Evolutionary conservation across 352 stramenopile genomes (phyloP).

Genomic region (Pythium apleroticum): DNA sequence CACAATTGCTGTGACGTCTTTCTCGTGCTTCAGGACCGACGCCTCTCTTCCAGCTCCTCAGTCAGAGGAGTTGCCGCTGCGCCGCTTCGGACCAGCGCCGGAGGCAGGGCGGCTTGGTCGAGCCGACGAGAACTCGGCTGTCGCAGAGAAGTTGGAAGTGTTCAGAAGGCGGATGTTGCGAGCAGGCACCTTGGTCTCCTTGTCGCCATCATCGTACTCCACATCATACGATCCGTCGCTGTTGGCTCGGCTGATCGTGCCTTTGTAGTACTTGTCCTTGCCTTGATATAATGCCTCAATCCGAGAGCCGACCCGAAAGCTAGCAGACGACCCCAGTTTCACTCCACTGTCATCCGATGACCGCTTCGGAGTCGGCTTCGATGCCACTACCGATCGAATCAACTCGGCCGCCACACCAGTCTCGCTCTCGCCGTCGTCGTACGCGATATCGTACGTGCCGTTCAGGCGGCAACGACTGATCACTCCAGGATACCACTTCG

Average conservation of each 20-base stretch:
- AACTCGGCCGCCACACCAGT: constrained; percentile 33
- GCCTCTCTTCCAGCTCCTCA: too few relatives aligned
- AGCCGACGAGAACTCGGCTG: constrained; percentile 34
- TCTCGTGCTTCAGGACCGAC: too few relatives aligned
- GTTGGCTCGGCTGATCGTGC: constrained; percentile 39
- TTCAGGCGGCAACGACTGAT: constrained; percentile 54
- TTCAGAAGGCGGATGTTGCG: constrained; percentile 27
- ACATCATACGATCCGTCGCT: constrained; percentile 65
- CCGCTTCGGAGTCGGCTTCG: constrained; percentile 5
- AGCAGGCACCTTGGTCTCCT: constrained; percentile 39
- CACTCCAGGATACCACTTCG: constrained; percentile 46
- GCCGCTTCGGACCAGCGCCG: constrained; percentile 32
- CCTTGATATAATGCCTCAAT: constrained; percentile 43
- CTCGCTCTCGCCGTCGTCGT: constrained; percentile 68
- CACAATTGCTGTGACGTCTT: too few relatives aligned
- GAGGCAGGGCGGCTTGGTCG: constrained; percentile 36
- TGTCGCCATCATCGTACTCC: constrained; percentile 75
- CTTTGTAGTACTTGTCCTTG: constrained; percentile 52
- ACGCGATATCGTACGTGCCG: constrained; percentile 68
- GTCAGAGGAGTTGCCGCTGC: constrained; percentile 52
- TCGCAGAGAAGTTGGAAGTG: constrained; percentile 28
- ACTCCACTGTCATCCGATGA: constrained; percentile 1
- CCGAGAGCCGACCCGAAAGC: constrained; percentile 10
- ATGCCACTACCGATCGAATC: constrained; percentile 11
- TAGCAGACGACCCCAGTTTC: background rate